Conservation (phyloP, 176 grass and related monocot species). For the Aegilops sharonensis region DNA sequence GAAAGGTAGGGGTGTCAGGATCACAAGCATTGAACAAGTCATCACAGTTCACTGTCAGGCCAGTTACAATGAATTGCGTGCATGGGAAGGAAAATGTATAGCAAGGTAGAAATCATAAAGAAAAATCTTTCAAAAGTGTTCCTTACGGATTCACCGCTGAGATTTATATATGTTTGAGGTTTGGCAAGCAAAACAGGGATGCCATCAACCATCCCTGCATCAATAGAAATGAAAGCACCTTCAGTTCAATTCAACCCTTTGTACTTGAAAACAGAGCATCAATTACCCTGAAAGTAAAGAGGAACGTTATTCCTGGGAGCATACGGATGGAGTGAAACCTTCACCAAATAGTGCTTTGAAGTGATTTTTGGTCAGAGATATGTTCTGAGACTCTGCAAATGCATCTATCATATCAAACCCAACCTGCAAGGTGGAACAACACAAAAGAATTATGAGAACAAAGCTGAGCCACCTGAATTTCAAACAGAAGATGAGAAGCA, state of each 20-base stretch:
- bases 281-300: background rate
- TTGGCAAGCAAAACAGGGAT: constrained; percentile 79
- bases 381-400: constrained; percentile 65
- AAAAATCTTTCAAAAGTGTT: background rate
- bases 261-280: background rate
- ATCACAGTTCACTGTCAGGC: background rate
- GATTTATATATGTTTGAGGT: constrained; percentile 97
- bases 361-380: constrained; percentile 61
- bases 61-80: background rate
- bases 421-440: constrained; percentile 41
- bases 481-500: constrained; percentile 1
- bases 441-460: background rate
- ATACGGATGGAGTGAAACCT: constrained; percentile 42
- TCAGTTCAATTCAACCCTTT: background rate
- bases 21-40: background rate
- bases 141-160: constrained; percentile 94
- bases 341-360: constrained; percentile 89
- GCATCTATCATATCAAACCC: constrained; percentile 94
- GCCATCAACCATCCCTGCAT: constrained; percentile 68
- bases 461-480: background rate
- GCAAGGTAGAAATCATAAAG: background rate
- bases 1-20: background rate
- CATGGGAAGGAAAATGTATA: background rate
- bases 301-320: background rate
- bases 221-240: constrained; percentile 21